Evolutionary conservation across 2,329 filamentous ascomycete genomes (phyloP).

Genomic region (Botrytis cinerea): DNA sequence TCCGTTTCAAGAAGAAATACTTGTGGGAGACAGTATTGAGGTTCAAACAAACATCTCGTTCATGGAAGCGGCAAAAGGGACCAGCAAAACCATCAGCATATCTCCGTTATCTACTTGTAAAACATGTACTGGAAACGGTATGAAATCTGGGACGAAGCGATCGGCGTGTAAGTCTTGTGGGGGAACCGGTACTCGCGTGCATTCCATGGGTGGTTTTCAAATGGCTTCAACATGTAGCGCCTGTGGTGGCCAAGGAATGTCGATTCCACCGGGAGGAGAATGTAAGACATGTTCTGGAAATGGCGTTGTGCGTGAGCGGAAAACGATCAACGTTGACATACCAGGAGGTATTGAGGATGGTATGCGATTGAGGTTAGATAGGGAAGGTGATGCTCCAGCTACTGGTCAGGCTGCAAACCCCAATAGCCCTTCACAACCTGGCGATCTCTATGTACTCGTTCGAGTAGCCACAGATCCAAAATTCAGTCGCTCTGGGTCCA

Average conservation of each 20-base stretch:
- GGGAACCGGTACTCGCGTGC: slow-evolving; percentile 82
- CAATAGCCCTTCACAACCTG: slow-evolving; percentile 66
- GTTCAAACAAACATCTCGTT: slow-evolving; percentile 92
- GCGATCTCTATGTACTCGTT: slow-evolving; percentile 90
- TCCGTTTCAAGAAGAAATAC: slow-evolving; percentile 74
- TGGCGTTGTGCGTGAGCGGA: slow-evolving; percentile 80
- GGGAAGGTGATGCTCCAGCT: slow-evolving; percentile 82
- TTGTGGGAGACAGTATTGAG: slow-evolving; percentile 96
- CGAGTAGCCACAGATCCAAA: slow-evolving; percentile 86
- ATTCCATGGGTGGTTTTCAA: slow-evolving; percentile 93
- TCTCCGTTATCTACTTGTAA: slow-evolving; percentile 79
- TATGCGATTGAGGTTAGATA: slow-evolving; percentile 83
- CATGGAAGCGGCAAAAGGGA: slow-evolving; percentile 92
- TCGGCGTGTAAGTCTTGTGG: slow-evolving; percentile 77
- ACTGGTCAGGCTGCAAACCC: slow-evolving; percentile 69
- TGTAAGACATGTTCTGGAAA: slow-evolving; percentile 79
- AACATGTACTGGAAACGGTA: slow-evolving; percentile 78
- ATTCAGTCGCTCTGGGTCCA: slow-evolving; percentile 83
- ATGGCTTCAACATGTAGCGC: slow-evolving; percentile 85
- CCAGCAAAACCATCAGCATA: slow-evolving; percentile 82
- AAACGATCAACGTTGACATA: slow-evolving; percentile 86
- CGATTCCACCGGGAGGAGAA: slow-evolving; percentile 76
- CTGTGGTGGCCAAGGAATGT: slow-evolving; percentile 77
- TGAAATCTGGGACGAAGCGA: slow-evolving; percentile 78
- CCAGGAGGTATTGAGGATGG: slow-evolving; percentile 95